Evolutionary conservation across 495 filamentous ascomycete genomes (phyloP).

Genomic region (Penicillium tannophilum): DNA sequence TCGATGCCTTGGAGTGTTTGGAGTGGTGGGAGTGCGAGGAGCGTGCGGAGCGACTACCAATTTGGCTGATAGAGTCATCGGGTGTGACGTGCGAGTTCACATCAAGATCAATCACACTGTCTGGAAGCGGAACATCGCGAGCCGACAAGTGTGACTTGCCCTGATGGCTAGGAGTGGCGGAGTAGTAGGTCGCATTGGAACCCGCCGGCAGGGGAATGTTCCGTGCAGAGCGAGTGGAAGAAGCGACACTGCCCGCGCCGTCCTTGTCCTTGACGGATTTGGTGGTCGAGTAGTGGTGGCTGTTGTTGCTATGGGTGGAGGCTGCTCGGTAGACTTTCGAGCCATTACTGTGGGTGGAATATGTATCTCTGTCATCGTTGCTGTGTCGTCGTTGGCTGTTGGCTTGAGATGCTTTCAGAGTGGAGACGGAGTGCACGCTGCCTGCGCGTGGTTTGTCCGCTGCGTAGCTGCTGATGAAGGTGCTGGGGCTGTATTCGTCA

Average conservation of each 20-base stretch:
- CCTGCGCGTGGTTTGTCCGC: conserved; percentile 38
- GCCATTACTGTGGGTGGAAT: conserved; percentile 20
- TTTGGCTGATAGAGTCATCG: conserved; percentile 43
- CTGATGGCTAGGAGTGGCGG: conserved; percentile 16
- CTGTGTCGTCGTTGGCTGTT: conserved; percentile 25
- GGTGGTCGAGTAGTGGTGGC: conserved; percentile 17
- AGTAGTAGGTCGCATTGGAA: conserved; percentile 18
- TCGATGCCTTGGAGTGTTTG: conserved; percentile 30
- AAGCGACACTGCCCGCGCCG: conserved; percentile 25
- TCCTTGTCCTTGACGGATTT: conserved; percentile 8
- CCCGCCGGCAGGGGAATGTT: conserved; percentile 34
- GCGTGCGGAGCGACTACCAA: conserved; percentile 28
- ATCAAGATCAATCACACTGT: conserved; percentile 46
- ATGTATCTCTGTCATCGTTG: conserved; percentile 24
- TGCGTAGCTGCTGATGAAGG: conserved; percentile 44
- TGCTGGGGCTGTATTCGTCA: conserved; percentile 37
- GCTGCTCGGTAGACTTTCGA: conserved; percentile 21
- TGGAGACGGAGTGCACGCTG: conserved; percentile 44
- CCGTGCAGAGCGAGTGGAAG: conserved; percentile 34
- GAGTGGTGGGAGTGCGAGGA: conserved; percentile 36
- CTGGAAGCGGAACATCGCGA: conserved; percentile 50
- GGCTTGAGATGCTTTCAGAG: conserved; percentile 45
- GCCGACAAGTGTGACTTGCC: conserved; percentile 33
- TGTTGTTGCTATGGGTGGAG: conserved; percentile 9
- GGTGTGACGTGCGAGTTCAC: conserved; percentile 37